Conservation (phyloP, 2,329 filamentous ascomycete species). For the Aphanoascus verrucosus region DNA sequence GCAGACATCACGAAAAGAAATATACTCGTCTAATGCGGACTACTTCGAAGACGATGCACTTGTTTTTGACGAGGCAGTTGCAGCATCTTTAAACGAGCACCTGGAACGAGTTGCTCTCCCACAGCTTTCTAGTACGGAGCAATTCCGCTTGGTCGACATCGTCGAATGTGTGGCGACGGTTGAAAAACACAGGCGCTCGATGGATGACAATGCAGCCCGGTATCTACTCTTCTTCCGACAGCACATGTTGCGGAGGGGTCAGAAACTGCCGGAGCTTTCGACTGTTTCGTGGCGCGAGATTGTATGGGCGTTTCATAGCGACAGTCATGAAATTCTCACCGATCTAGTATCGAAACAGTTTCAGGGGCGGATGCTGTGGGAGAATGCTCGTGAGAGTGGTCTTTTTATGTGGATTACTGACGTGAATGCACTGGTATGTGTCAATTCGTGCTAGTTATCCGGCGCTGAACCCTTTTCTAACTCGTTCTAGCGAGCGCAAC, state of each 20-base stretch:
- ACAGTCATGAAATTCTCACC: constrained; percentile 72
- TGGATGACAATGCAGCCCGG: constrained; percentile 79
- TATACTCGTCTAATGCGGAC: constrained; percentile 43
- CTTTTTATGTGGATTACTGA: constrained; percentile 94
- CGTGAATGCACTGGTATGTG: constrained; percentile 57
- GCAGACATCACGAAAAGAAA: constrained; percentile 38
- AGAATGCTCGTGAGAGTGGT: constrained; percentile 72
- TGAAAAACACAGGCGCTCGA: constrained; percentile 74
- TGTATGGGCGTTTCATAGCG: constrained; percentile 37
- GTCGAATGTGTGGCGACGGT: constrained; percentile 75
- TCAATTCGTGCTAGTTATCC: not conserved
- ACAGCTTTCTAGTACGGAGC: constrained; percentile 72
- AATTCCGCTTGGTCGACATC: constrained; percentile 74
- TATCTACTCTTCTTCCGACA: constrained; percentile 84
- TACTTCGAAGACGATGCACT: constrained; percentile 48
- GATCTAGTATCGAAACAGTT: constrained; percentile 74
- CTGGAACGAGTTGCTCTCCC: constrained; percentile 65
- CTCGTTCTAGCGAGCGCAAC: constrained; percentile 53
- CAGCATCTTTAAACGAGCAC: constrained; percentile 60
- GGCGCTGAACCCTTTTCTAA: constrained; percentile 11
- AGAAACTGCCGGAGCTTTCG: constrained; percentile 49
- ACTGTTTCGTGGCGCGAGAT: constrained; percentile 46
- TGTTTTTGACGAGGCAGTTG: constrained; percentile 60
- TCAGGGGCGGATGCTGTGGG: constrained; percentile 71
- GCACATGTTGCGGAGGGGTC: constrained; percentile 58